Percentiles rank a stretch among this genome's conserved stretches.
Conservation (phyloP, 108 stramenopile species). For the Mayamaea pseudoterrestris region DNA sequence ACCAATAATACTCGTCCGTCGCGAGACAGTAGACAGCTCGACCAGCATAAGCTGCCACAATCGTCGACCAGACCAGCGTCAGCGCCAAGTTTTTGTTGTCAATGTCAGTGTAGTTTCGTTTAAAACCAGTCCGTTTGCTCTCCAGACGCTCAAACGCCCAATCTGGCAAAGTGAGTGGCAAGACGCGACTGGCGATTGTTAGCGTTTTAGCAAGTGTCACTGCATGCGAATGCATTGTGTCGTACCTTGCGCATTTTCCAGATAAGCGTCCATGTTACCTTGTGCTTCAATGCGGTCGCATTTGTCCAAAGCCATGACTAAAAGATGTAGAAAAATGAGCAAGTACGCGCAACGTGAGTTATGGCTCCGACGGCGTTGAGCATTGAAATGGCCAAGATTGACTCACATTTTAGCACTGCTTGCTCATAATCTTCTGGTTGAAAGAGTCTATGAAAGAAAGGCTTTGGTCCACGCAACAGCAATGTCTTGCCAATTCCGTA, state of each 20-base stretch:
- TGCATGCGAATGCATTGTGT: not conserved
- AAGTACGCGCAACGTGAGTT: no score
- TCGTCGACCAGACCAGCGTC: constrained; percentile 22
- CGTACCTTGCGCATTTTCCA: constrained; percentile 33
- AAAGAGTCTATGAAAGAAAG: constrained; percentile 35
- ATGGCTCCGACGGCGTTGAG: no score
- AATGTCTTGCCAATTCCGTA: constrained; percentile 42
- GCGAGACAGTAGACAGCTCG: constrained; percentile 4
- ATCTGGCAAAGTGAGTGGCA: no score
- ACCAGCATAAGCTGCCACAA: not conserved
- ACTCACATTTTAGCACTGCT: constrained; percentile 53
- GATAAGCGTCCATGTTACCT: constrained; percentile 66
- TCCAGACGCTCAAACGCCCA: constrained; percentile 62
- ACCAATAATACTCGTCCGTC: constrained; percentile 4
- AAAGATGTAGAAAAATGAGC: no score
- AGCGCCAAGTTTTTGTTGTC: constrained; percentile 15
- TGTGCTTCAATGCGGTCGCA: constrained; percentile 36
- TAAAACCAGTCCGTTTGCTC: constrained; percentile 33
- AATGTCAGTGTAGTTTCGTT: constrained; percentile 16
- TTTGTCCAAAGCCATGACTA: constrained; percentile 44
- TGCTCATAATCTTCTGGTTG: constrained; percentile 48
- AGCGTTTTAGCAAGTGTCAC: not conserved
- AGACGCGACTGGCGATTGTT: no score
- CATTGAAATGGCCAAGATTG: no score
- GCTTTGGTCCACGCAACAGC: constrained; percentile 46